These are phyloP conservation scores for Fusarium stilboides DNA, from an alignment of 2,329 filamentous ascomycete genomes.

Conservation along the genomic window DNA sequence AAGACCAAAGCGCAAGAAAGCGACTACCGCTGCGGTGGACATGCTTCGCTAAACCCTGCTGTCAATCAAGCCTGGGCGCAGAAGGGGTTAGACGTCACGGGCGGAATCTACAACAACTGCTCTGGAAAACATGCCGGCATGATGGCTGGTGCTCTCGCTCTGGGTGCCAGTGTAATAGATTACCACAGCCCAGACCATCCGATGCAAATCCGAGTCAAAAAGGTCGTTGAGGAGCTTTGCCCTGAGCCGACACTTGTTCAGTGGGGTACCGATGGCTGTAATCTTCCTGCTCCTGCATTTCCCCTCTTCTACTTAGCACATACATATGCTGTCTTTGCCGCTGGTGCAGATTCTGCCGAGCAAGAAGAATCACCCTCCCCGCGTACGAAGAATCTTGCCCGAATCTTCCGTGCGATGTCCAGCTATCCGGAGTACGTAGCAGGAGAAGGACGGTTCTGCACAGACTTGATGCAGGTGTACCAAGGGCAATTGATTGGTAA, in stretches of 20 bases:
- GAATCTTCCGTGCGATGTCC: constrained; percentile 61
- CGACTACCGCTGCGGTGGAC: constrained; percentile 61
- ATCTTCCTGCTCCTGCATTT: constrained; percentile 62
- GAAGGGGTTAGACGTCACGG: constrained; percentile 55
- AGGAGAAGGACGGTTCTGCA: constrained; percentile 64
- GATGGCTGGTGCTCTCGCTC: constrained; percentile 58
- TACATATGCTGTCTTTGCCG: constrained; percentile 57
- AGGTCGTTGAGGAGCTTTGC: constrained; percentile 56
- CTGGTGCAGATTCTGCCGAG: constrained; percentile 47
- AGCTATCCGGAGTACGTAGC: constrained; percentile 60
- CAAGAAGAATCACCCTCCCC: neutral
- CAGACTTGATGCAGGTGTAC: constrained; percentile 59
- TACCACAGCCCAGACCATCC: constrained; percentile 58
- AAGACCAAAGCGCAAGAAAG: constrained; percentile 54
- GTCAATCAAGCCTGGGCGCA: constrained; percentile 60
- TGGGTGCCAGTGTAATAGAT: constrained; percentile 51
- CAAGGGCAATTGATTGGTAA: constrained; percentile 61
- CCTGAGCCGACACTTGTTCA: constrained; percentile 48
- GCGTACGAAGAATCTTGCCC: constrained; percentile 49
- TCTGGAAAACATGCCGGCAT: constrained; percentile 66
- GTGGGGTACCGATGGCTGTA: constrained; percentile 65
- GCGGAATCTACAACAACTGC: constrained; percentile 61
- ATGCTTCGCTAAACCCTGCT: constrained; percentile 54
- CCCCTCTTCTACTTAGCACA: constrained; percentile 55
- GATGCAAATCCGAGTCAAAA: constrained; percentile 58